A percentile compares a stretch with the other conserved stretches of the same genome.
phyloP scores from a whole-genome alignment of 164 flowering plant species.

The Magnolia kwangsiensis region DNA sequence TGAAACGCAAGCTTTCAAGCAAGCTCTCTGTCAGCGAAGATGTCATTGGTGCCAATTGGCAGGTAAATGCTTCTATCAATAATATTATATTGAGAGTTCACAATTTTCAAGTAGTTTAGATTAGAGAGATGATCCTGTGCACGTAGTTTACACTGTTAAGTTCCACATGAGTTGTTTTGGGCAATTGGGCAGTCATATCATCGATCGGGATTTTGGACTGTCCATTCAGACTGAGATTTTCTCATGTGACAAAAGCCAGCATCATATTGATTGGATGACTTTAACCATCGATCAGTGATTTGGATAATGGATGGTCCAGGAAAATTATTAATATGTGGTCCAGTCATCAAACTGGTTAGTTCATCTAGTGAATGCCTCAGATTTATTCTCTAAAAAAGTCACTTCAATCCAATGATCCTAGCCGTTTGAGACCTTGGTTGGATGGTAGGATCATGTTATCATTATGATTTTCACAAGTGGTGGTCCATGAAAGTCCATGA shows the following conservation, averaged over 20 bases:
- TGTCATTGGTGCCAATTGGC: conserved; percentile 42
- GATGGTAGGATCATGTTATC: no score
- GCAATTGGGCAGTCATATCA: neutral
- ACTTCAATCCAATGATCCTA: no score
- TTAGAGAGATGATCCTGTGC: neutral
- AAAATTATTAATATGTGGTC: neutral
- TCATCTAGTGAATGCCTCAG: neutral
- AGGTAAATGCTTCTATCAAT: conserved; percentile 35
- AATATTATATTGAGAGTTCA: neutral
- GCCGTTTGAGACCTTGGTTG: no score
- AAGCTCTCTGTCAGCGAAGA: conserved; percentile 45
- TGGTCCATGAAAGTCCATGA: no score
- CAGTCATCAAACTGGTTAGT: neutral
- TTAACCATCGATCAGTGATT: neutral
- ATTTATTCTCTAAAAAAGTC: no score
- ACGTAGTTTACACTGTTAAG: neutral
- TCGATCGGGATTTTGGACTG: neutral
- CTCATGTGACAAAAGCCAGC: neutral
- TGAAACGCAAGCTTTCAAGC: conserved; percentile 64
- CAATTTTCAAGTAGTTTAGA: neutral
- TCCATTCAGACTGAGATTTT: neutral
- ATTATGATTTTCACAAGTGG: no score
- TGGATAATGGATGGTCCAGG: neutral
- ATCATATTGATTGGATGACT: neutral
- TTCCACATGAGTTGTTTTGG: neutral